Percentiles rank a stretch among this genome's conserved stretches.
Evolutionary conservation across 2,329 filamentous ascomycete species (phyloP).

Genomic region (Corinectria fuckeliana): DNA sequence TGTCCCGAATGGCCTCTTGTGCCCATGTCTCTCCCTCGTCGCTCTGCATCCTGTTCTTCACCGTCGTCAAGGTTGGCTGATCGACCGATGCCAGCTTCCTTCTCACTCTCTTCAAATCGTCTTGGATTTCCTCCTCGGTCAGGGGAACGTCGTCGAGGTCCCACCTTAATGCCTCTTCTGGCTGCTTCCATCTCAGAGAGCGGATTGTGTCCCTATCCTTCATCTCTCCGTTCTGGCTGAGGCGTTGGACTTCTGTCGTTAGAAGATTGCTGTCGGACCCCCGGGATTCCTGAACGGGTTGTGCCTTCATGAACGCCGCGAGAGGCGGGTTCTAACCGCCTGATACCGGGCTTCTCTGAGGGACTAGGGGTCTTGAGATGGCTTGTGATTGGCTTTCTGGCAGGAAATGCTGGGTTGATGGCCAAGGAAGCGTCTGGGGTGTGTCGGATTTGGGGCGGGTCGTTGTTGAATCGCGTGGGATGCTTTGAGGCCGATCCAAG

Average conservation of each 20-base stretch:
- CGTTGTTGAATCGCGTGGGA: slow-evolving; percentile 22
- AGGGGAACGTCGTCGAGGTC: slow-evolving; percentile 3
- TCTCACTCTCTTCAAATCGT: slow-evolving; percentile 19
- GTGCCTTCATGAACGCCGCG: not conserved
- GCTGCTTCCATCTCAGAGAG: slow-evolving; percentile 8
- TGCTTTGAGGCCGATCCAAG: slow-evolving; percentile 2
- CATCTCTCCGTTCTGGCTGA: slow-evolving; percentile 3
- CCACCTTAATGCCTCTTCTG: slow-evolving; percentile 8
- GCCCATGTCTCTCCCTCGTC: slow-evolving; percentile 27
- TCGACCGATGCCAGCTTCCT: slow-evolving; percentile 13
- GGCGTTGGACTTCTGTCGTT: not conserved
- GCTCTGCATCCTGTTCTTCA: slow-evolving; percentile 9
- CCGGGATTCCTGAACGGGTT: not conserved
- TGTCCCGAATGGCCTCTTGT: slow-evolving; percentile 31
- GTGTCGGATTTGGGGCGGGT: slow-evolving; percentile 17
- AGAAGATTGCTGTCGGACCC: not conserved
- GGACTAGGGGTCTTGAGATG: not conserved
- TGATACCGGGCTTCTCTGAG: not conserved
- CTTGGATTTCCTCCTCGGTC: slow-evolving; percentile 23
- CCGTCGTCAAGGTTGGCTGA: slow-evolving; percentile 13
- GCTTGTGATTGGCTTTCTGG: slow-evolving; percentile 16
- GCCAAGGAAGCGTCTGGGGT: slow-evolving; percentile 1
- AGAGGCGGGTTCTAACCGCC: slow-evolving; percentile 23
- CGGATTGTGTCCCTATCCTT: slow-evolving; percentile 7
- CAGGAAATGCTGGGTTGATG: slow-evolving; percentile 4